Evolutionary conservation across 176 grass and related monocot genomes (phyloP).

Genomic region (Sorghum bicolor): Sorghum_bicolor_NCBIv3 NC_012872.2:73956001-73956500

Average conservation of each 20-base stretch:
- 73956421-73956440: conserved; percentile 91
- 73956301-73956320: conserved; percentile 11
- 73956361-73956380: conserved; percentile 73
- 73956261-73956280: neutral
- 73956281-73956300: neutral
- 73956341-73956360: conserved; percentile 80
- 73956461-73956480: conserved; percentile 96
- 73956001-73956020: conserved; percentile 94
- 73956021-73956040: conserved; percentile 99
- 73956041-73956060: conserved; percentile 91
- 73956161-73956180: conserved; percentile 12
- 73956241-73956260: neutral
- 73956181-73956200: conserved; percentile 3
- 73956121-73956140: neutral
- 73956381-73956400: conserved; percentile 74
- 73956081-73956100: neutral
- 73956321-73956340: neutral
- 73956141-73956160: neutral
- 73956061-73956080: conserved; percentile 26
- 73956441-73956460: conserved; percentile 89
- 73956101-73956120: neutral
- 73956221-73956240: neutral
- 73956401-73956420: conserved; percentile 94
- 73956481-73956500: conserved; percentile 97
- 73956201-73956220: neutral